Evolutionary conservation across 441 rosid genomes (phyloP).

Genomic region (Capsella rubella): DNA sequence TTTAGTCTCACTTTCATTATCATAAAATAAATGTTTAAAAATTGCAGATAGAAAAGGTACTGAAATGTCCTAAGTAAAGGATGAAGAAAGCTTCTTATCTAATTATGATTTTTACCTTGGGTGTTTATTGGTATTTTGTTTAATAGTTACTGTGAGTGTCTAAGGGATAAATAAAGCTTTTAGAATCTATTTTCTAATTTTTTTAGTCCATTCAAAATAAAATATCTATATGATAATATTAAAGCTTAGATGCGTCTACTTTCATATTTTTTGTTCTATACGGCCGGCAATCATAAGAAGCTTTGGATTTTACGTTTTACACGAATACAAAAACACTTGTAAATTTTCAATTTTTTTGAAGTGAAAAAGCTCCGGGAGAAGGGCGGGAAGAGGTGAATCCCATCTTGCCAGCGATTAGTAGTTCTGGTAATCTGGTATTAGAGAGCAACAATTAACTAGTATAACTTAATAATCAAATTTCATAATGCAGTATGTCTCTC

Average conservation of each 20-base stretch:
- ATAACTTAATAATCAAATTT: neutral
- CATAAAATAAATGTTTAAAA: neutral
- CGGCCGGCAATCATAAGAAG: no score
- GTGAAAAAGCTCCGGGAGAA: conserved; percentile 6
- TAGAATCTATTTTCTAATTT: no score
- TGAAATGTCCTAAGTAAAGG: neutral
- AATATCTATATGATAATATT: no score
- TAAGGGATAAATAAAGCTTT: no score
- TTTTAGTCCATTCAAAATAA: no score
- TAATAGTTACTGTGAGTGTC: no score
- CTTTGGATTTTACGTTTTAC: neutral
- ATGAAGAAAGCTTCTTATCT: no score
- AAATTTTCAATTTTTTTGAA: conserved; percentile 5
- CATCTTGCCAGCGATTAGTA: neutral
- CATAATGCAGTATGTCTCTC: conserved; percentile 4
- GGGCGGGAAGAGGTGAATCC: conserved; percentile 24
- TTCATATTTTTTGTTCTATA: no score
- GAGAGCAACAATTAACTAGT: neutral
- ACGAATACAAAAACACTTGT: neutral
- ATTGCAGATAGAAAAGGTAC: neutral
- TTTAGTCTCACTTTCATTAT: neutral
- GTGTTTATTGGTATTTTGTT: no score
- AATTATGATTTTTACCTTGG: no score
- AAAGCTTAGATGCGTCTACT: no score
- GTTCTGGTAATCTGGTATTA: conserved; percentile 6